Evolutionary conservation across 2,329 filamentous ascomycete species (phyloP).

Genomic region (Botrytis fragariae): DNA sequence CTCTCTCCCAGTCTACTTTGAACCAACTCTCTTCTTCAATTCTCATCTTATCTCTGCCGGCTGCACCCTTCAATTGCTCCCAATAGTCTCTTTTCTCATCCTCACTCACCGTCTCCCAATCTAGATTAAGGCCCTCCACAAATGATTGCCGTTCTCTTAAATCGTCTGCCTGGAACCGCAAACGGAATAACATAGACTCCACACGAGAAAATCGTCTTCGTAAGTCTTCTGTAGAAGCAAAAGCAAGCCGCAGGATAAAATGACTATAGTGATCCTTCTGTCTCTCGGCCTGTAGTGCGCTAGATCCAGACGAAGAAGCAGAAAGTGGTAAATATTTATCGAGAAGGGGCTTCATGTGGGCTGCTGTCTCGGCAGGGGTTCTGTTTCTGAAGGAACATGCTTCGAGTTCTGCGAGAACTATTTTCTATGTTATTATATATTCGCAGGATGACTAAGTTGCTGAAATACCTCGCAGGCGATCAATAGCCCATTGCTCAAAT

Average conservation of each 20-base stretch:
- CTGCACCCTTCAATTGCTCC: slow-evolving; percentile 38
- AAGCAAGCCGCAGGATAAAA: slow-evolving; percentile 92
- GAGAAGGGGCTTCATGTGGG: slow-evolving; percentile 81
- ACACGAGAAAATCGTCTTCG: slow-evolving; percentile 81
- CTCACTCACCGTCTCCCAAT: slow-evolving; percentile 79
- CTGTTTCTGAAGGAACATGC: slow-evolving; percentile 94
- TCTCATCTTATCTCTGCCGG: slow-evolving; percentile 40
- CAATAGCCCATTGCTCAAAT: slow-evolving; percentile 98
- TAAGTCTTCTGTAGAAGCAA: slow-evolving; percentile 86
- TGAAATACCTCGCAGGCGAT: slow-evolving; percentile 70
- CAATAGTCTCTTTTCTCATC: slow-evolving; percentile 62
- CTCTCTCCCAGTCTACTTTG: slow-evolving; percentile 93
- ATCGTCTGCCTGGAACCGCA: slow-evolving; percentile 78
- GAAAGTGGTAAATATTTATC: slow-evolving; percentile 83
- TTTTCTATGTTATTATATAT: slow-evolving; percentile 14
- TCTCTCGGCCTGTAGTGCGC: slow-evolving; percentile 66
- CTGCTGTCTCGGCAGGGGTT: slow-evolving; percentile 72
- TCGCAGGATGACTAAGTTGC: slow-evolving; percentile 35
- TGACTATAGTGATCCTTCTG: slow-evolving; percentile 98
- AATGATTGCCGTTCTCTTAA: slow-evolving; percentile 70
- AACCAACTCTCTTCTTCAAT: slow-evolving; percentile 85
- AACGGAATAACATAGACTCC: slow-evolving; percentile 84
- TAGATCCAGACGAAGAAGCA: slow-evolving; percentile 64
- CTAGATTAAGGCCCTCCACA: slow-evolving; percentile 70
- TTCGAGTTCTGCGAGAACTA: slow-evolving; percentile 85